Evolutionary conservation across 345 rosid species (phyloP).

Genomic region (Arabidopsis arenosa): DNA sequence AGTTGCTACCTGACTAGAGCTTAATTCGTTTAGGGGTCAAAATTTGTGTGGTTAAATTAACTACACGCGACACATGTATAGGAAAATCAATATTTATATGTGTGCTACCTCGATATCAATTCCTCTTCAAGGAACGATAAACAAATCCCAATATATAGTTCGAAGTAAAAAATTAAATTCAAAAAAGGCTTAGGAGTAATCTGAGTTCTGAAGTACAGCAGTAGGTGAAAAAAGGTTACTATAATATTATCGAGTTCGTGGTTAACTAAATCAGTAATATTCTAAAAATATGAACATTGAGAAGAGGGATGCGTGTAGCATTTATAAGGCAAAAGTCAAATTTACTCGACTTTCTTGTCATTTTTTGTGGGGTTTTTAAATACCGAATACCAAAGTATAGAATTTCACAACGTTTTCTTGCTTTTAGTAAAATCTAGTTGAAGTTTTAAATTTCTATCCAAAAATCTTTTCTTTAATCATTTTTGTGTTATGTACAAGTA

Average conservation of each 20-base stretch:
- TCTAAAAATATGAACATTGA: constrained; percentile 21
- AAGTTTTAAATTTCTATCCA: constrained; percentile 6
- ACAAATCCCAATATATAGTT: constrained; percentile 17
- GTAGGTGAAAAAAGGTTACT: constrained; percentile 24
- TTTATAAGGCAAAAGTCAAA: constrained; percentile 56
- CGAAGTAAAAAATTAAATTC: constrained; percentile 5
- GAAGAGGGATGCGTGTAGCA: constrained; percentile 29
- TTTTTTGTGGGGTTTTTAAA: constrained; percentile 49
- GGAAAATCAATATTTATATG: background rate
- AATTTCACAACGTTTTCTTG: constrained; percentile 55
- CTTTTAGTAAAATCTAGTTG: constrained; percentile 35
- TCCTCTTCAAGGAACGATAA: constrained; percentile 19
- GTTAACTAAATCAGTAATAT: constrained; percentile 16
- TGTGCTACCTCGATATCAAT: constrained; percentile 7
- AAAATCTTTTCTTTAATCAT: constrained; percentile 22
- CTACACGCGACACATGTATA: background rate
- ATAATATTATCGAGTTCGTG: constrained; percentile 11
- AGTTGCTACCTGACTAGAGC: background rate
- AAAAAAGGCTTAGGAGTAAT: constrained; percentile 3
- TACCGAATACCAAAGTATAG: constrained; percentile 49
- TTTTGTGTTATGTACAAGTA: constrained; percentile 28
- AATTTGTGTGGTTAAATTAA: constrained; percentile 6
- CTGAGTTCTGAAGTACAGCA: constrained; percentile 1
- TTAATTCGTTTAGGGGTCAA: background rate
- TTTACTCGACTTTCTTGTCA: constrained; percentile 41